phyloP scores from a whole-genome alignment of 495 filamentous ascomycete species.

The Neurospora sp. region DNA sequence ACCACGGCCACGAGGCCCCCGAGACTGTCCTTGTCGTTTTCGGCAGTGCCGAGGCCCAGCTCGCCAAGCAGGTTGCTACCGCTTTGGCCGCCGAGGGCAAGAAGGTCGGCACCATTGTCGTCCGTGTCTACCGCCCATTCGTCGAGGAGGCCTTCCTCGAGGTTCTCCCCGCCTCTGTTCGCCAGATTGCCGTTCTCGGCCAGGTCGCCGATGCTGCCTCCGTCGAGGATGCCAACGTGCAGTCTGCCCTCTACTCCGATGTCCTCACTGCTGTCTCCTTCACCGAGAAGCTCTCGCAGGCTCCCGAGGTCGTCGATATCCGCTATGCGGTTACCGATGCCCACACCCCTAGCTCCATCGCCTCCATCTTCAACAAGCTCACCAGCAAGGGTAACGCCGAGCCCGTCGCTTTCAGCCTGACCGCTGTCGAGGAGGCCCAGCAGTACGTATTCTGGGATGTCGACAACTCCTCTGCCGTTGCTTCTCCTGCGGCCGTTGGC shows the following conservation, averaged over 20 bases:
- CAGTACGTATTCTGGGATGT: constrained; percentile 94
- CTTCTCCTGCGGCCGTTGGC: constrained; percentile 56
- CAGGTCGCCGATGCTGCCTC: constrained; percentile 43
- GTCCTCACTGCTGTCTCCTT: constrained; percentile 78
- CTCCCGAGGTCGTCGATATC: constrained; percentile 61
- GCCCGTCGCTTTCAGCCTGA: constrained; percentile 37
- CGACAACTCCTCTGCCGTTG: constrained; percentile 57
- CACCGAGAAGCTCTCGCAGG: constrained; percentile 49
- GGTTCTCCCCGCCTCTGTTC: constrained; percentile 62
- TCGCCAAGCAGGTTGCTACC: constrained; percentile 71
- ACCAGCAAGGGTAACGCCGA: constrained; percentile 48
- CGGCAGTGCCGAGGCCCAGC: constrained; percentile 78
- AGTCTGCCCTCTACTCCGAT: constrained; percentile 80
- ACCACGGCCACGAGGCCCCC: constrained; percentile 71
- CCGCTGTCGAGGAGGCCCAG: constrained; percentile 40
- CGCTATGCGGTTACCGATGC: constrained; percentile 77
- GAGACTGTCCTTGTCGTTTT: constrained; percentile 82
- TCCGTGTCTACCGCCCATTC: constrained; percentile 90
- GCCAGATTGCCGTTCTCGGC: constrained; percentile 59
- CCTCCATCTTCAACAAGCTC: constrained; percentile 46
- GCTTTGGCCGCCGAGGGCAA: constrained; percentile 59
- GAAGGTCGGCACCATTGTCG: constrained; percentile 77
- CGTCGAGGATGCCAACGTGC: constrained; percentile 58
- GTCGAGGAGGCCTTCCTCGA: constrained; percentile 86
- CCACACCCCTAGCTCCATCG: constrained; percentile 68